Percentiles rank a stretch among this genome's conserved stretches.
Conservation (phyloP, 176 grass and related monocot genomes). For the Eleusine indica region DNA sequence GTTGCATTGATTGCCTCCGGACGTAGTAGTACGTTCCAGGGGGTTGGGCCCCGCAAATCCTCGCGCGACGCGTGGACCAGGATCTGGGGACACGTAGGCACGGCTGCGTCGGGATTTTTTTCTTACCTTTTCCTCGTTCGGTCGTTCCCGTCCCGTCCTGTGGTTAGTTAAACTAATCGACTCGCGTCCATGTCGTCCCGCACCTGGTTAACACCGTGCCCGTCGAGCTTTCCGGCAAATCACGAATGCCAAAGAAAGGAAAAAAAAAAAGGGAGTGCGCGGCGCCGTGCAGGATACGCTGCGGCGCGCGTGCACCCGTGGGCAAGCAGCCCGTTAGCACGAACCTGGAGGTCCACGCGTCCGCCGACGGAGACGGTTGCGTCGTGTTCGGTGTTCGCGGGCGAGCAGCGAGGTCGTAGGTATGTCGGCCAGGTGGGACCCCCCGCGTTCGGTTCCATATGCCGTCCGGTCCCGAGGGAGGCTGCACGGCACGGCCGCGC, state of each 20-base stretch:
- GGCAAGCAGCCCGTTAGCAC: background rate
- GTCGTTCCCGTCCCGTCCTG: background rate
- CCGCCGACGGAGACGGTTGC: fast-evolving
- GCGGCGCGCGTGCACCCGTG: background rate
- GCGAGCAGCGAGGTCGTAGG: background rate
- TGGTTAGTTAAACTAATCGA: background rate
- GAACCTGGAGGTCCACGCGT: background rate
- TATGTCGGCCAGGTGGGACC: conserved; percentile 50
- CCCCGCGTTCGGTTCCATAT: background rate
- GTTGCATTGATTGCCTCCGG: conserved; percentile 14
- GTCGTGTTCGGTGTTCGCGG: conserved; percentile 27
- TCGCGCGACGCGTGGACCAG: conserved; percentile 27
- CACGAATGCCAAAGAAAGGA: background rate
- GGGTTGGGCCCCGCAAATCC: conserved; percentile 3
- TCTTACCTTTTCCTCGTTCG: background rate
- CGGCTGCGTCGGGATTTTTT: background rate
- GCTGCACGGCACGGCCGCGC: background rate
- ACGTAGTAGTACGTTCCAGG: background rate
- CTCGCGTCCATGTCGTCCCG: conserved; percentile 28
- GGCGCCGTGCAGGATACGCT: background rate
- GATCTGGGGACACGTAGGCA: conserved; percentile 9
- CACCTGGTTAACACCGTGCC: background rate
- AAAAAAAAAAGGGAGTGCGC: background rate
- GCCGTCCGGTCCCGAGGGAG: background rate
- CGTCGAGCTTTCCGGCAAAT: too few relatives aligned